Percentiles rank a stretch among this genome's conserved stretches.
These are phyloP conservation scores for Coemansia sp. DNA, from an alignment of 192 early-diverging fungal genomes.

Conservation along the genomic window DNA sequence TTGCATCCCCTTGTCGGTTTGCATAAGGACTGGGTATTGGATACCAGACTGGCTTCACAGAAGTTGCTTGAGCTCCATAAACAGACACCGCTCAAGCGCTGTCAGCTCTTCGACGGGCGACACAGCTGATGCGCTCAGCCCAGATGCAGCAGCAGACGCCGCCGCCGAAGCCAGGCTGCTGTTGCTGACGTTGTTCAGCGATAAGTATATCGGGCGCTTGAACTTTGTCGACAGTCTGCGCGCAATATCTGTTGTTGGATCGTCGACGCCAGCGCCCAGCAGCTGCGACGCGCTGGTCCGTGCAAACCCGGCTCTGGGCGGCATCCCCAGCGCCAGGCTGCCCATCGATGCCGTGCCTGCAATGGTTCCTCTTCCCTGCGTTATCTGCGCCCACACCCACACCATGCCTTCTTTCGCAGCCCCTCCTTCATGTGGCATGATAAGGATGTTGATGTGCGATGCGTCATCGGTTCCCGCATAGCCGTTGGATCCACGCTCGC, in stretches of 20 bases:
- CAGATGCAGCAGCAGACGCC: neutral
- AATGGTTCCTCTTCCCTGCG: conserved; percentile 8
- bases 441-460: conserved; percentile 34
- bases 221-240: conserved; percentile 37
- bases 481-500: neutral
- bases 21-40: no score
- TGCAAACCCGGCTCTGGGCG: conserved; percentile 13
- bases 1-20: no score
- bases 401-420: conserved; percentile 29
- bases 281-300: conserved; percentile 35
- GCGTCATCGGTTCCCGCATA: conserved; percentile 13
- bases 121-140: conserved; percentile 17
- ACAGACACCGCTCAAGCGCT: conserved; percentile 38
- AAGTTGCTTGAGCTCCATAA: conserved; percentile 26
- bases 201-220: conserved; percentile 41
- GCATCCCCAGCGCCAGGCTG: conserved; percentile 46
- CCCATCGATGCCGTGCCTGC: conserved; percentile 13
- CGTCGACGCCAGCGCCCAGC: conserved; percentile 28
- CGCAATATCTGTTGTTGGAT: conserved; percentile 37
- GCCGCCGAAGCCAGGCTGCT: conserved; percentile 9
- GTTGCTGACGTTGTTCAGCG: conserved; percentile 23
- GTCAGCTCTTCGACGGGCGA: conserved; percentile 33
- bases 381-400: conserved; percentile 48
- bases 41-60: no score
- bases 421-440: conserved; percentile 27